These are phyloP conservation scores for Bidens hawaiensis DNA, from an alignment of 140 eudicot species.

Conservation along the genomic window DNA sequence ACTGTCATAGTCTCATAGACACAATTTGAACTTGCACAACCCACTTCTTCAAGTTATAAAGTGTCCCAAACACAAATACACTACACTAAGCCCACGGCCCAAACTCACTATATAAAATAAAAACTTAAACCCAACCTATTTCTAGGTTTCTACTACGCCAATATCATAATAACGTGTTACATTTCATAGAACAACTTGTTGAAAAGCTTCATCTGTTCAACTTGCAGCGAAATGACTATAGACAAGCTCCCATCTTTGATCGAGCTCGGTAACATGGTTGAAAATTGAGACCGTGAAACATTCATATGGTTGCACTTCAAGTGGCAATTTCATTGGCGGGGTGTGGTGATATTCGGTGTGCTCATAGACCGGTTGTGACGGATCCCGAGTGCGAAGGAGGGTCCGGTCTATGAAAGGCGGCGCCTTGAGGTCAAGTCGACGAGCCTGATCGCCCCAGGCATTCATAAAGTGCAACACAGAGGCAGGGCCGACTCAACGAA, in stretches of 20 bases:
- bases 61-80: too few relatives aligned
- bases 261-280: slow-evolving; percentile 57
- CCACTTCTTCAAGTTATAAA: too few relatives aligned
- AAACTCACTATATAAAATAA: too few relatives aligned
- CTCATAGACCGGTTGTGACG: slow-evolving; percentile 54
- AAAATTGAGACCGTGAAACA: slow-evolving; percentile 54
- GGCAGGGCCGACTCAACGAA: too few relatives aligned
- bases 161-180: too few relatives aligned
- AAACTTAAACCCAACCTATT: too few relatives aligned
- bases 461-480: slow-evolving; percentile 70
- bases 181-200: slow-evolving; percentile 55
- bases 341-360: slow-evolving; percentile 76
- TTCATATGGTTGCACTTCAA: slow-evolving; percentile 27
- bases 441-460: slow-evolving; percentile 86
- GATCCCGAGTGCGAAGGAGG: slow-evolving; percentile 65
- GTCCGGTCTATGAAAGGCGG: slow-evolving; percentile 73
- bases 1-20: too few relatives aligned
- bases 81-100: too few relatives aligned
- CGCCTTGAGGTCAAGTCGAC: slow-evolving; percentile 68
- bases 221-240: slow-evolving; percentile 56
- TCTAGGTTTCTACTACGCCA: too few relatives aligned
- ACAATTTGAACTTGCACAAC: too few relatives aligned
- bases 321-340: slow-evolving; percentile 38
- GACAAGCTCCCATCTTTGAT: slow-evolving; percentile 68
- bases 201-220: slow-evolving; percentile 72